Base-by-base conservation (phyloP, 2,329 filamentous ascomycete genomes). In the Fusarium heterosporum region DNA sequence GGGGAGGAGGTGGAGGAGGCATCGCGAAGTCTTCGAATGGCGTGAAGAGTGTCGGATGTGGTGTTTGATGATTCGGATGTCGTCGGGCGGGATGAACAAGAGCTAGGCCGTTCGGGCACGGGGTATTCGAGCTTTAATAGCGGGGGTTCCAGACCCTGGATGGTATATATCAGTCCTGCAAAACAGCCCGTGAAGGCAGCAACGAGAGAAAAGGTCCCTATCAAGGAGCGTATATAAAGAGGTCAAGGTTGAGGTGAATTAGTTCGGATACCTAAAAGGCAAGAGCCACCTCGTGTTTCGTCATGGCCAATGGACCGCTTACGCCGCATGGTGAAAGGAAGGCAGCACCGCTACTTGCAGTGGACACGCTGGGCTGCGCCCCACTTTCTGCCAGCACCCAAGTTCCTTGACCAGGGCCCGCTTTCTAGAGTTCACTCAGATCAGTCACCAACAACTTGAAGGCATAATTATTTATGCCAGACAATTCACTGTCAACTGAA, bases 1-100 rank as follows among this genome's bases (percentile, higher is more conserved):
- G 91, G 12, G 91, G 90, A 4, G 91, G 90, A 53, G 90, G 78
- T 50, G 91, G 90, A 63, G 90, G 74, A 66, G 77, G 79, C 79
- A 79, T 80, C 41, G 16, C 60, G 66, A 60, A 29, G n/a, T 50
- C 19, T 36, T 43, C 30, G 28, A 46, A 45, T 50, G 52, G 30
- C 29, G 22, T 43, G 41, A 48, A 55, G 25, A 51, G 54, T 39
- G 50, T 65, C 28, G 38, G 42, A 19, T 34, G 49, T 55, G 30
- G 63, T 46, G 53, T 56, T 36, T 55, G 58, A 49, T 36, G 63
- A 61, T 50, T 55, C 40, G 54, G 53, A 26, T 58, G 56, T 64
- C 61, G 63, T 61, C 55, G 46, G 61, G 55, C 57, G 55, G 45
- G 47, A 52, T 58, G 46, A 48, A 67, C 26, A 34, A 56, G 42